A percentile compares a stretch with the other conserved stretches of the same genome.
These are phyloP conservation scores for Pleoardoris graminearum DNA, from an alignment of 2,329 filamentous ascomycete genomes.

Conservation along the genomic window DNA sequence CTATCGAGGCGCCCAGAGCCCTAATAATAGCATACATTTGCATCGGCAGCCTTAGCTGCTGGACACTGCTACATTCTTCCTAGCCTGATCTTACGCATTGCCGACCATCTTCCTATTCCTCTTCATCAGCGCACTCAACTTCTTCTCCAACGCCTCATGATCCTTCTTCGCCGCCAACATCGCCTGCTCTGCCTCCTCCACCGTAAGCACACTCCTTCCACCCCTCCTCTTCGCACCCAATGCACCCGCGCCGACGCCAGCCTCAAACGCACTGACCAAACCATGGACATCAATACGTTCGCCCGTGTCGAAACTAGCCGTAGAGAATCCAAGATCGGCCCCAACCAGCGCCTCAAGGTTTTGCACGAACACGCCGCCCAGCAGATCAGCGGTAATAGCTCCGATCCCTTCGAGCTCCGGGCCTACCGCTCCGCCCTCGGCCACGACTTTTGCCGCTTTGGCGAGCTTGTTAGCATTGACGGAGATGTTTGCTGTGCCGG, in stretches of 20 bases:
- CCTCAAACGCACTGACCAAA: conserved; percentile 29
- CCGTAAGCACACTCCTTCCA: conserved; percentile 33
- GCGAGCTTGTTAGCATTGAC: conserved; percentile 37
- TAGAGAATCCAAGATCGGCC: conserved; percentile 34
- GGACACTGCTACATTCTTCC: not conserved
- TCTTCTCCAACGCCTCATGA: conserved; percentile 43
- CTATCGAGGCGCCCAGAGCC: no score
- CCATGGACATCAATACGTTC: conserved; percentile 29
- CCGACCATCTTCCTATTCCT: conserved; percentile 41
- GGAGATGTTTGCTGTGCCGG: conserved; percentile 35
- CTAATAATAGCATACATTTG: no score
- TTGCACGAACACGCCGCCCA: conserved; percentile 42
- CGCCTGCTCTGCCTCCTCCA: conserved; percentile 44
- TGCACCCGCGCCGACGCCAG: conserved; percentile 10
- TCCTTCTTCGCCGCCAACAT: conserved; percentile 42
- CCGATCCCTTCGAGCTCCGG: conserved; percentile 42
- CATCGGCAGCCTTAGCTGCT: not conserved
- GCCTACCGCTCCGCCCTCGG: conserved; percentile 37
- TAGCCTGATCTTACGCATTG: conserved; percentile 1
- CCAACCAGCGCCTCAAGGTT: conserved; percentile 42
- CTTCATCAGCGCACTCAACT: conserved; percentile 40
- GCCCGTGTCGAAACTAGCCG: conserved; percentile 24
- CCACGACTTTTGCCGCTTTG: conserved; percentile 40
- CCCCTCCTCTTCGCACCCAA: conserved; percentile 19
- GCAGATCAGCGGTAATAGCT: conserved; percentile 36